Base-by-base conservation (phyloP, 2,329 filamentous ascomycete genomes). In the Colletotrichum godetiae region DNA sequence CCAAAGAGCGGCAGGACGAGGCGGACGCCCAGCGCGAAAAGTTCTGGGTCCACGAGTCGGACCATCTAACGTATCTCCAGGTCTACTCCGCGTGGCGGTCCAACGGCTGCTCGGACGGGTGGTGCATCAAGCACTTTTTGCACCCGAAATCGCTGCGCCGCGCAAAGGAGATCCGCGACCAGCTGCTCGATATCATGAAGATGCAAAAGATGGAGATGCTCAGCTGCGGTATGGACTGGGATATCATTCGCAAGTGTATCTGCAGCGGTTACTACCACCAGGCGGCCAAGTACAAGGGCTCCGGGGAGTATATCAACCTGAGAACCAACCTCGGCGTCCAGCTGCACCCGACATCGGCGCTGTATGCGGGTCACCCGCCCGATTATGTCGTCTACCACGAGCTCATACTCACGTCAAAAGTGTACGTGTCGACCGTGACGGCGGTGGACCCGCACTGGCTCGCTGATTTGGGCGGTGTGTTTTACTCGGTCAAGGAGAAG, bases 351-450 rank as follows among this genome's bases (percentile, higher is more conserved):
- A 99, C 97, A 0, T 95, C 92, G 75, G 95, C 97, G 1, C 89
- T 99, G 0, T 98, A 98, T 80, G 97, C 97, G 1, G 97, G 97
- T 4, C 97, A 98, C 82, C 90, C 98, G 29, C 97, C 97, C 1
- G 97, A 99, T 81, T 98, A 98, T 80, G 95, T 99, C 65, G 92
- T 99, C 55, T 99, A 99, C 83, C 97, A 99, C 86, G 97, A 99
- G 83, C 90, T 99, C 72, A 98, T 99, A 78, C 90, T 99, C 74
- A 99, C 97, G 0, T 94, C 92, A 70, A 98, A 98, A 81, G 97
- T 98, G 81, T 99, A 98, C 86, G 98, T 99, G 92, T 97, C 94
- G 3, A 98, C 95, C 5, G 97, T 99, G 11, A 99, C 97, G 5
- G 91, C 95, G 1, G 97, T 99, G 1, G 97, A 99, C 81, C 96